phyloP scores from a whole-genome alignment of 495 filamentous ascomycete genomes.

The Penicillium daleae region DNA sequence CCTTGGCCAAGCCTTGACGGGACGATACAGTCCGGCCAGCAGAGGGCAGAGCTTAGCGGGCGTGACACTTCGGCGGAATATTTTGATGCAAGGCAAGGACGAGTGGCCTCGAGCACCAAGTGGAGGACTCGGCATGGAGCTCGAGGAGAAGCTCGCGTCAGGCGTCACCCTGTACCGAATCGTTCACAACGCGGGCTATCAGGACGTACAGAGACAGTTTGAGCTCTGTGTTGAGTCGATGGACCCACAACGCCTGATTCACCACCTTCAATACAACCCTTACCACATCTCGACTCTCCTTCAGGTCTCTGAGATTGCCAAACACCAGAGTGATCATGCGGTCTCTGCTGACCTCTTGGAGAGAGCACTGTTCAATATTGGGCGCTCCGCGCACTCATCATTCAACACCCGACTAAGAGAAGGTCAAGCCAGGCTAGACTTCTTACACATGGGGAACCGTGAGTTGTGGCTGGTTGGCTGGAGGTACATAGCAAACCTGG shows the following conservation, averaged over 20 bases:
- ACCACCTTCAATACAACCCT: constrained; percentile 69
- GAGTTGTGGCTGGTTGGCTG: constrained; percentile 92
- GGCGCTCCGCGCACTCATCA: constrained; percentile 76
- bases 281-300: constrained; percentile 94
- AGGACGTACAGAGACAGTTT: constrained; percentile 75
- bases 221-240: constrained; percentile 77
- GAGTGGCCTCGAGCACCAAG: constrained; percentile 83
- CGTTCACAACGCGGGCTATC: constrained; percentile 76
- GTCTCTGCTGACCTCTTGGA: constrained; percentile 87
- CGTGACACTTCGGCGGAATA: constrained; percentile 71
- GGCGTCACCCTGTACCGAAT: constrained; percentile 62
- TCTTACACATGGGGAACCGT: constrained; percentile 78
- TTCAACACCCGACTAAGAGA: constrained; percentile 75
- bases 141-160: constrained; percentile 60
- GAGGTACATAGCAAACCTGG: constrained; percentile 80
- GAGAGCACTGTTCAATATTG: constrained; percentile 90
- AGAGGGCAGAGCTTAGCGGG: constrained; percentile 67
- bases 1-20: constrained; percentile 71
- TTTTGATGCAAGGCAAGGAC: constrained; percentile 87
- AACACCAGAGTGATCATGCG: constrained; percentile 84
- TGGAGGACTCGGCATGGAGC: constrained; percentile 83
- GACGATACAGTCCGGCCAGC: constrained; percentile 58
- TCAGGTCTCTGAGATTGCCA: constrained; percentile 89
- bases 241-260: constrained; percentile 73
- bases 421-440: constrained; percentile 80